These are phyloP conservation scores for Dictyophora rubrovolvata DNA, from an alignment of 768 basidiomycete genomes.

Conservation along the genomic window DNA sequence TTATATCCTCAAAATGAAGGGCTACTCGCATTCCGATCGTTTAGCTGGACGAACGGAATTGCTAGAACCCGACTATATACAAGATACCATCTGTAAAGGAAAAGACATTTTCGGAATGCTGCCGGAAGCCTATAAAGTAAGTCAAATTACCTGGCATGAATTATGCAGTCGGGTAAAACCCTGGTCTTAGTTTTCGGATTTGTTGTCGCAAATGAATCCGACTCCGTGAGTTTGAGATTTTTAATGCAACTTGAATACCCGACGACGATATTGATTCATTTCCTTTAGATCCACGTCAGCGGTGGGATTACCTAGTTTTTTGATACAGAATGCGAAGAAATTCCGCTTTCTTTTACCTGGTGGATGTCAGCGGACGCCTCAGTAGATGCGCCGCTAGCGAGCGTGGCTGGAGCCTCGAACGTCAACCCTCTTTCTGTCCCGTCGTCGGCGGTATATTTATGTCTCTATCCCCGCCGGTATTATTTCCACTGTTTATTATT, in stretches of 20 bases:
- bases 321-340: background rate
- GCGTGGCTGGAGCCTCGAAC: no score
- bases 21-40: conserved; percentile 52
- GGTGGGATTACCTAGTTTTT: background rate
- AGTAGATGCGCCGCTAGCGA: no score
- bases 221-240: conserved; percentile 39
- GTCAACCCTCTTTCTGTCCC: no score
- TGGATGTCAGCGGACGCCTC: no score
- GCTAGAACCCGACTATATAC: conserved; percentile 41
- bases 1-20: conserved; percentile 45
- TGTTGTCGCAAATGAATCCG: conserved; percentile 42
- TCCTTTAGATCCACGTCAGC: background rate
- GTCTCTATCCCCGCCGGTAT: no score
- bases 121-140: conserved; percentile 52
- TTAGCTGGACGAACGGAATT: conserved; percentile 37
- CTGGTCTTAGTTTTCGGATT: conserved; percentile 45
- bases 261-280: no score
- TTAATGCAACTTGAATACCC: no score
- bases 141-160: no score
- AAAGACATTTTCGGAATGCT: conserved; percentile 58
- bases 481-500: no score
- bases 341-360: background rate
- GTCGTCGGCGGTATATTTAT: no score
- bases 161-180: no score
- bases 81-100: conserved; percentile 47